phyloP scores from a whole-genome alignment of 495 filamentous ascomycete species.

The Hypoxylon crocopeplum region DNA sequence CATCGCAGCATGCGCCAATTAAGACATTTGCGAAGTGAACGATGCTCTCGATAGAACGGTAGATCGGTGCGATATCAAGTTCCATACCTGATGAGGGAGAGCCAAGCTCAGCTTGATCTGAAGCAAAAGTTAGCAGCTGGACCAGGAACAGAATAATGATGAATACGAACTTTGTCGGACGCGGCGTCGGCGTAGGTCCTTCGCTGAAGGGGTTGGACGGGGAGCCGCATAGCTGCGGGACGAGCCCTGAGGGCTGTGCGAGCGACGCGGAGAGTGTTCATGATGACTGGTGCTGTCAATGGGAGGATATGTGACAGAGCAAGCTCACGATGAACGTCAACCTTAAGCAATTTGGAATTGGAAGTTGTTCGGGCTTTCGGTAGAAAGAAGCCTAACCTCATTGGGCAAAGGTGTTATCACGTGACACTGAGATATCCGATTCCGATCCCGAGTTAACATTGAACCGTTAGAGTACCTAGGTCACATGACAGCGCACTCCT shows the following conservation, averaged over 20 bases:
- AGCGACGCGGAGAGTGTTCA: conserved; percentile 92
- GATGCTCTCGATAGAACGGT: background rate
- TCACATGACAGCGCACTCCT: too few species aligned
- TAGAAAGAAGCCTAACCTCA: conserved; percentile 32
- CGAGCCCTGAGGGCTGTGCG: conserved; percentile 83
- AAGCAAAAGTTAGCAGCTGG: conserved; percentile 39
- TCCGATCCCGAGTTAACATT: too few species aligned
- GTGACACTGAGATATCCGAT: conserved; percentile 17
- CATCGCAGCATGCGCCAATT: conserved; percentile 13
- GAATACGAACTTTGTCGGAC: conserved; percentile 67
- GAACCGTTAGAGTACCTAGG: too few species aligned
- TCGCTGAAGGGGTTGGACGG: conserved; percentile 78
- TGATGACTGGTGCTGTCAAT: conserved; percentile 65
- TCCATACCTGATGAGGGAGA: conserved; percentile 95
- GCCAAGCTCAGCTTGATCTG: conserved; percentile 98
- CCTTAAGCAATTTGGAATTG: conserved; percentile 50
- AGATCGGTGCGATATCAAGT: background rate
- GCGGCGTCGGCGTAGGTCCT: conserved; percentile 95
- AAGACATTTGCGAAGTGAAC: background rate
- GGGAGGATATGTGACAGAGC: conserved; percentile 44
- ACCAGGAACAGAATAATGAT: background rate
- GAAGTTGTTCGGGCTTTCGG: conserved; percentile 44
- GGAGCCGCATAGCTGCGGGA: conserved; percentile 70
- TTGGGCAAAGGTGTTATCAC: conserved; percentile 19
- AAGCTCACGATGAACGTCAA: conserved; percentile 42